Evolutionary conservation across 2,329 filamentous ascomycete species (phyloP), one percentile per base, ranked within the genome.

Genomic region (Colletotrichum horii): DNA sequence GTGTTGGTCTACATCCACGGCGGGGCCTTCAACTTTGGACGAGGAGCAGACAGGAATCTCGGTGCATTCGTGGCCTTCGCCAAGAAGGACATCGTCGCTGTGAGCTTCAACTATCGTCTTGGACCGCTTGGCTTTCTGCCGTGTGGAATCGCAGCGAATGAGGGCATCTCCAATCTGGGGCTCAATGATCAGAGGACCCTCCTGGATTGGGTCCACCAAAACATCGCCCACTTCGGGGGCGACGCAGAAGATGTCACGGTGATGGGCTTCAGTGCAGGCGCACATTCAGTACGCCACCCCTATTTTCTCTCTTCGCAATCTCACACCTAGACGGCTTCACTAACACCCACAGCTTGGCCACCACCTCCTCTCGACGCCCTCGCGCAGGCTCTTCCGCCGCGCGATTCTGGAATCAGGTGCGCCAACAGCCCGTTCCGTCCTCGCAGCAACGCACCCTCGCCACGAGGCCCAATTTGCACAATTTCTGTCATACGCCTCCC

Each of bases 81-180:
- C 4, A 83, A 84, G 30, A 80, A 84, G 60, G 88, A 89, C 12
- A 83, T 94, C 67, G 85, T 94, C 56, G 90, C 86, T 38, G 87
- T 93, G 66, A 90, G 87, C 81, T 89, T 93, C 81, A 91, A 90
- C 82, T 92, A 94, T 82, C 88, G 93, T 12, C 87, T 94, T 65
- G 91, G 92, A 4, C 89, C 91, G 7, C 86, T 95, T 80, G 94
- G 94, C 0, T 95, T 96, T 83, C 83, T 95, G 32, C 89, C 91
- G 12, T 92, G 88, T n/a, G 82, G 82, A 12, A 79, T 90, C 70
- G 87, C 90, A 34, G 85, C 87, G 16, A 87, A 87, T 38, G 88
- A 88, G 67, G 92, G 91, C 0, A 78, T 90, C 52, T 84, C 93
- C 68, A 95, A 95, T 79, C 82, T 93, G 24, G 93, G 93, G 2